Percentiles rank a stretch among this genome's conserved stretches.
Evolutionary conservation across 331 rosid genomes (phyloP).

Genomic region (Stylosanthes scabra): DNA sequence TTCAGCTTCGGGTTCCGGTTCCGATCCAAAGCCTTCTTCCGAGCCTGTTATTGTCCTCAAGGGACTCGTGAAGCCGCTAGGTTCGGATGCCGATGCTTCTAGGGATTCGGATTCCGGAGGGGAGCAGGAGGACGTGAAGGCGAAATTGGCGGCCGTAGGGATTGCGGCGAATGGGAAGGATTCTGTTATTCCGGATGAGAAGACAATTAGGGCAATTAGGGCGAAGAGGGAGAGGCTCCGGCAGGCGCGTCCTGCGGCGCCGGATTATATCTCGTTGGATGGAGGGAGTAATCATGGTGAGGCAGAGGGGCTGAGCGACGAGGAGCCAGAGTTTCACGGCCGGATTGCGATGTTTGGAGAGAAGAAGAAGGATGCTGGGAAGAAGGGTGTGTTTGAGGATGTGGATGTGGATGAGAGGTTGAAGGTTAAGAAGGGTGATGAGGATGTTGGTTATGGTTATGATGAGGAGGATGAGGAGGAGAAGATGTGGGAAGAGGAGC

Average conservation of each 20-base stretch:
- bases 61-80: slow-evolving; percentile 66
- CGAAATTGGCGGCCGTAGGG: slow-evolving; percentile 62
- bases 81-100: slow-evolving; percentile 30
- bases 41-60: slow-evolving; percentile 72
- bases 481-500: slow-evolving; percentile 95
- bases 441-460: slow-evolving; percentile 1
- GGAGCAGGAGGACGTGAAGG: slow-evolving; percentile 50
- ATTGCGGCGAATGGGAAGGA: slow-evolving; percentile 58
- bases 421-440: slow-evolving; percentile 30
- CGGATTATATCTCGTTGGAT: slow-evolving; percentile 82
- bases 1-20: slow-evolving; percentile 48
- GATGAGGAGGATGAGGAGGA: slow-evolving; percentile 88
- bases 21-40: slow-evolving; percentile 60
- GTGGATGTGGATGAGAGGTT: slow-evolving; percentile 58
- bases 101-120: slow-evolving; percentile 55
- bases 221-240: slow-evolving; percentile 83
- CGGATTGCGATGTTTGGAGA: slow-evolving; percentile 89
- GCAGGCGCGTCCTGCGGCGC: slow-evolving; percentile 71
- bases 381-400: slow-evolving; percentile 93
- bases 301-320: slow-evolving; percentile 90
- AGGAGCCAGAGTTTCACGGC: slow-evolving; percentile 81
- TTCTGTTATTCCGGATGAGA: slow-evolving; percentile 64
- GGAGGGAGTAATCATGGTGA: slow-evolving; percentile 91
- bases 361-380: slow-evolving; percentile 66
- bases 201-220: slow-evolving; percentile 72